Percentiles rank a stretch among this genome's conserved stretches.
Evolutionary conservation across 73 alveolate genomes (phyloP).

Genomic region (Tetrahymena malaccensis): DNA sequence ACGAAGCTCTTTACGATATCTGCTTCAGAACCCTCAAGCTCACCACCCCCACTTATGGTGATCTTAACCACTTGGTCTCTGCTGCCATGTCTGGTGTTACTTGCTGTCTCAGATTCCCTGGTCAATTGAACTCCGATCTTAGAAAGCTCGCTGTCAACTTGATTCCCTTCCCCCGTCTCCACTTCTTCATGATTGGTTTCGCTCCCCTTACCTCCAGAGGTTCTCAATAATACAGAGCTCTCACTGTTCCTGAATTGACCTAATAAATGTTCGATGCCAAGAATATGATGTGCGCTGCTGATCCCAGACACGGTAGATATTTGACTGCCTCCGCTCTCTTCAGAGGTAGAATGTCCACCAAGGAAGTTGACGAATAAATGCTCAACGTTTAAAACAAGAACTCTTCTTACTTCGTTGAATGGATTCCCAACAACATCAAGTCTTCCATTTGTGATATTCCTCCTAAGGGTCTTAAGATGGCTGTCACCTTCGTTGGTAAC

Average conservation of each 20-base stretch:
- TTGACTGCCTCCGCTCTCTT: conserved; percentile 96
- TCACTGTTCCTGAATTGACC: conserved; percentile 96
- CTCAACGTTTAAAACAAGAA: conserved; percentile 91
- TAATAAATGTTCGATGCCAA: conserved; percentile 98
- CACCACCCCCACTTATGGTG: conserved; percentile 98
- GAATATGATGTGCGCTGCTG: conserved; percentile 99
- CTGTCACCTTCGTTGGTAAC: conserved; percentile 96
- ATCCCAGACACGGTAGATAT: conserved; percentile 97
- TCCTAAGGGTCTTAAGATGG: conserved; percentile 98
- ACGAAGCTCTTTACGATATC: conserved; percentile 97
- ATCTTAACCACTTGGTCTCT: conserved; percentile 93
- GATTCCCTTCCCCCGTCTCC: conserved; percentile 99
- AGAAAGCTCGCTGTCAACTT: conserved; percentile 96
- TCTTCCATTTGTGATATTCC: conserved; percentile 95
- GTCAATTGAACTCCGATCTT: conserved; percentile 94
- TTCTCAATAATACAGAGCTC: conserved; percentile 95
- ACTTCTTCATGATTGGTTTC: conserved; percentile 98
- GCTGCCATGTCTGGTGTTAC: conserved; percentile 96
- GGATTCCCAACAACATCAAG: conserved; percentile 95
- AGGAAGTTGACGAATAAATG: conserved; percentile 96
- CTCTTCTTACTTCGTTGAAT: conserved; percentile 94
- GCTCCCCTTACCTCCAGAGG: conserved; percentile 99
- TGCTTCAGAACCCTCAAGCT: conserved; percentile 97
- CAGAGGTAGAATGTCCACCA: conserved; percentile 99
- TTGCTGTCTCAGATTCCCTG: conserved; percentile 97